Conservation (phyloP, 2,329 filamentous ascomycete genomes). For the Erysiphe pulchra region DNA sequence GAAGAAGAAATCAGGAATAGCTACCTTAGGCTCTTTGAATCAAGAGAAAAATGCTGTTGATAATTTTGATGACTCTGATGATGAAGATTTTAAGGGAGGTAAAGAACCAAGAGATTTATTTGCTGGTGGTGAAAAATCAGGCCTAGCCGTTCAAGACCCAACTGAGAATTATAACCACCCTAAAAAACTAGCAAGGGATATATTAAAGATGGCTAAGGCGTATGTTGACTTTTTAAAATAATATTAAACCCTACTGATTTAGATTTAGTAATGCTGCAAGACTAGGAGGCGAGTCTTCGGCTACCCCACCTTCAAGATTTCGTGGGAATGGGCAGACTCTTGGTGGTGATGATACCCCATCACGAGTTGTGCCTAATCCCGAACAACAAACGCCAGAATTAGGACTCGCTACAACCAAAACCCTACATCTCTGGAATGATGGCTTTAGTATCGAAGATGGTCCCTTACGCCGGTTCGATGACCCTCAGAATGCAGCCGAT, state of each 20-base stretch:
- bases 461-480: slow-evolving; percentile 50
- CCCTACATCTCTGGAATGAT: slow-evolving; percentile 58
- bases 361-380: slow-evolving; percentile 40
- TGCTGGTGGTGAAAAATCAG: slow-evolving; percentile 67
- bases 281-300: slow-evolving; percentile 24
- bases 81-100: slow-evolving; percentile 29
- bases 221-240: slow-evolving; percentile 12
- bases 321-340: slow-evolving; percentile 48
- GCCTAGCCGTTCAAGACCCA: slow-evolving; percentile 40
- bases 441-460: slow-evolving; percentile 73
- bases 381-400: slow-evolving; percentile 10
- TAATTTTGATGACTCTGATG: slow-evolving; percentile 20
- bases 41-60: slow-evolving; percentile 7
- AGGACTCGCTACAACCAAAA: slow-evolving; percentile 28
- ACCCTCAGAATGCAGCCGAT: slow-evolving; percentile 46
- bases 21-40: slow-evolving; percentile 28
- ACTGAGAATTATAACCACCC: slow-evolving; percentile 20
- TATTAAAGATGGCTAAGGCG: slow-evolving; percentile 37
- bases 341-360: slow-evolving; percentile 51
- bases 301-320: slow-evolving; percentile 28
- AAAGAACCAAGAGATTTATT: slow-evolving; percentile 44
- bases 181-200: slow-evolving; percentile 32
- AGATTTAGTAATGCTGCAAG: slow-evolving; percentile 30
- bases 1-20: slow-evolving; percentile 21
- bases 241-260: slow-evolving; percentile 2